Conservation (phyloP, 768 basidiomycete genomes). For the Thelephora ganbajun region DNA sequence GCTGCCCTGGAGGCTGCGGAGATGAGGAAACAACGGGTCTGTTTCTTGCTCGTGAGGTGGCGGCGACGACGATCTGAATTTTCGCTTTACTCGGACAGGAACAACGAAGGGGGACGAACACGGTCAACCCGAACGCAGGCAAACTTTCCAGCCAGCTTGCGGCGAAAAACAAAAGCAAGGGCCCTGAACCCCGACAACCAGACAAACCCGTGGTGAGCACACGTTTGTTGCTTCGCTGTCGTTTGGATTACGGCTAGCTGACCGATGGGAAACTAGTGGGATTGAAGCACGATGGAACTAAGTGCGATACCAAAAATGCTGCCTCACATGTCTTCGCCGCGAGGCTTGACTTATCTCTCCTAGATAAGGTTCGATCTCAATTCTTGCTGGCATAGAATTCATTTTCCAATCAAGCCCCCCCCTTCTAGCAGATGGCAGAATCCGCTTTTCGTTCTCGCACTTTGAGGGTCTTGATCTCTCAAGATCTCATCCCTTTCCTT, state of each 20-base stretch:
- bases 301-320: no score
- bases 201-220: constrained; percentile 30
- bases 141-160: constrained; percentile 28
- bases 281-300: no score
- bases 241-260: no score
- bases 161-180: constrained; percentile 22
- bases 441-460: constrained; percentile 1
- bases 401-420: constrained; percentile 3
- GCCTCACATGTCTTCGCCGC: constrained; percentile 10
- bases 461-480: no score
- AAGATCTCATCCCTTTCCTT: no score
- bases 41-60: constrained; percentile 4
- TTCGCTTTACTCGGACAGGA: constrained; percentile 15
- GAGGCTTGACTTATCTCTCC: constrained; percentile 12
- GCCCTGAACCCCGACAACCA: constrained; percentile 25
- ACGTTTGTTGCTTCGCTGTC: constrained; percentile 9
- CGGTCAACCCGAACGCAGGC: constrained; percentile 32
- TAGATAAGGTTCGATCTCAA: constrained; percentile 4
- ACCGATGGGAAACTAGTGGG: constrained; percentile 21
- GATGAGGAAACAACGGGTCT: constrained; percentile 18
- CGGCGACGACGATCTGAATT: neutral
- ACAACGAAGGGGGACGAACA: constrained; percentile 27
- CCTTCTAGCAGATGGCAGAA: constrained; percentile 1
- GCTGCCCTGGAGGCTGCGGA: constrained; percentile 25
- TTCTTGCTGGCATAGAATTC: neutral